Percentiles rank a stretch among this genome's conserved stretches.
These are phyloP conservation scores for Rhododendron kiyosumense DNA, from an alignment of 148 eudicot species.

Conservation along the genomic window DNA sequence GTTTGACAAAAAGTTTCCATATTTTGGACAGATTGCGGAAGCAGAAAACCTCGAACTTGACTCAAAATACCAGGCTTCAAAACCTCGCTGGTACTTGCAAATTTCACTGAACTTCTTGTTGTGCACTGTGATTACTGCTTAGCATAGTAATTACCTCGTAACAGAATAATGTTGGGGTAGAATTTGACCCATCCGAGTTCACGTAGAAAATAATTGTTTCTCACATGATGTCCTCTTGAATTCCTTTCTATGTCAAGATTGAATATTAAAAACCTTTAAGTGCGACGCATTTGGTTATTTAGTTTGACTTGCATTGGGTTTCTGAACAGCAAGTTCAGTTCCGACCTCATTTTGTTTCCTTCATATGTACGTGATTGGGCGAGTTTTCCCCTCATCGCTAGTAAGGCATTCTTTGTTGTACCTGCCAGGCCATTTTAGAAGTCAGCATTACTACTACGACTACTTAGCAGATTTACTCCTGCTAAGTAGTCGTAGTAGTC, in stretches of 20 bases:
- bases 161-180: background rate
- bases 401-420: background rate
- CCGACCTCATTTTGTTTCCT: background rate
- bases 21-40: constrained; percentile 62
- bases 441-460: background rate
- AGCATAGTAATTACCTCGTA: background rate
- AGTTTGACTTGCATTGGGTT: background rate
- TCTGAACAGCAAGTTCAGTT: no score
- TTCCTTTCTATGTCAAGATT: background rate
- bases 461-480: no score
- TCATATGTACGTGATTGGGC: background rate
- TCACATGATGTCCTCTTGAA: background rate
- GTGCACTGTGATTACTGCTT: background rate
- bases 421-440: background rate
- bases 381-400: no score
- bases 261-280: background rate
- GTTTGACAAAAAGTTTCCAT: background rate
- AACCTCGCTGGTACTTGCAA: constrained; percentile 53
- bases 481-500: no score
- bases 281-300: no score
- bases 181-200: background rate
- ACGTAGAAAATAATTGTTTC: background rate
- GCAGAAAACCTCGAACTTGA: constrained; percentile 59
- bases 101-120: background rate
- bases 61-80: constrained; percentile 49